Percentiles rank a stretch among this genome's conserved stretches.
Evolutionary conservation across 352 stramenopile species (phyloP).

Genomic region (Globisporangium paroecandrum): DNA sequence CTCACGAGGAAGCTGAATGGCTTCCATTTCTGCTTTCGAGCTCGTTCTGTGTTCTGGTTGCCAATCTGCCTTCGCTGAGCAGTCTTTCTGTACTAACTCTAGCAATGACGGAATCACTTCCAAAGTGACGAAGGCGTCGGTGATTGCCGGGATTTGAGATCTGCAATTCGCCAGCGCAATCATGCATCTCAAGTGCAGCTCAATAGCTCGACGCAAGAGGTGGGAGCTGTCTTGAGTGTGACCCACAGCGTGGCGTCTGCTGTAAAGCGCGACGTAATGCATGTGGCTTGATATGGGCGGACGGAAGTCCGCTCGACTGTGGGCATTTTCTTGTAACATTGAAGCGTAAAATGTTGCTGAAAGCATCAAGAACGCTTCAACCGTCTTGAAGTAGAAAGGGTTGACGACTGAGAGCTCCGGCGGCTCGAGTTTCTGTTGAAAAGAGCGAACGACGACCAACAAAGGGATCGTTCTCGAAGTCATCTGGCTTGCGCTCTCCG

Average conservation of each 20-base stretch:
- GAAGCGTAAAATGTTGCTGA: constrained; percentile 30
- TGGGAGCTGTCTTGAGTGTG: constrained; percentile 17
- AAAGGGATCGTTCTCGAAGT: background rate
- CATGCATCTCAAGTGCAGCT: constrained; percentile 36
- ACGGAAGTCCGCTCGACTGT: constrained; percentile 20
- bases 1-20: background rate
- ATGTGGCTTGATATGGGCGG: constrained; percentile 32
- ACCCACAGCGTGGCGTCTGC: constrained; percentile 17
- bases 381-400: constrained; percentile 16
- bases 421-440: background rate
- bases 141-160: constrained; percentile 23
- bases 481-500: background rate
- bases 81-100: constrained; percentile 14
- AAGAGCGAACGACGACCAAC: constrained; percentile 3
- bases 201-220: constrained; percentile 21
- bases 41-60: constrained; percentile 5
- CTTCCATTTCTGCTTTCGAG: background rate
- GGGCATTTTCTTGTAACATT: constrained; percentile 15
- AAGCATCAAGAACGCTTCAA: constrained; percentile 29
- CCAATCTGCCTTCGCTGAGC: background rate
- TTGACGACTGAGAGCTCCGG: constrained; percentile 1
- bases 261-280: constrained; percentile 25
- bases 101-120: constrained; percentile 24
- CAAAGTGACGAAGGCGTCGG: constrained; percentile 24
- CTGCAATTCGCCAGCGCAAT: constrained; percentile 35